These are phyloP conservation scores for Globisporangium perplexum DNA, from an alignment of 352 stramenopile genomes.

Conservation along the genomic window DNA sequence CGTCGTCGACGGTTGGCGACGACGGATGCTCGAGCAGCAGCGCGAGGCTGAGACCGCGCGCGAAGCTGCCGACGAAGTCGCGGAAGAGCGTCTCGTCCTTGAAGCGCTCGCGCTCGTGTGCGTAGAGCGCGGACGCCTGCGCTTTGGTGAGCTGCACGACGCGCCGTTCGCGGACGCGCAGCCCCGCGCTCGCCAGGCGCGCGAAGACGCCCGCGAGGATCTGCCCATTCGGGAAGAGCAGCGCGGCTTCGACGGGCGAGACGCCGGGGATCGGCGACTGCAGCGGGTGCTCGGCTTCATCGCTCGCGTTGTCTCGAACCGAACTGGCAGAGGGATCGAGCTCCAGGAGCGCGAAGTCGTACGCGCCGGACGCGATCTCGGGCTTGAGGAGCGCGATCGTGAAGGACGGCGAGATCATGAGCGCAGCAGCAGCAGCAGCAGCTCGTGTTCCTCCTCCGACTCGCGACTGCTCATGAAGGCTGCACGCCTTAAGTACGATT, in stretches of 20 bases:
- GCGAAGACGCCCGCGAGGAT: slow-evolving; percentile 28
- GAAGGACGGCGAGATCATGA: slow-evolving; percentile 17
- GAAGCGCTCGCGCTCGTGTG: slow-evolving; percentile 19
- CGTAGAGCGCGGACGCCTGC: slow-evolving; percentile 34
- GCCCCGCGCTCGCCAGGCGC: slow-evolving; percentile 51
- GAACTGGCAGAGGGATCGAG: not conserved
- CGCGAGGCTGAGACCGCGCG: slow-evolving; percentile 49
- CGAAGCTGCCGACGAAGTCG: slow-evolving; percentile 48
- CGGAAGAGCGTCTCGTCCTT: slow-evolving; percentile 22
- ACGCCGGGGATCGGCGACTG: slow-evolving; percentile 28
- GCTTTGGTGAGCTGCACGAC: slow-evolving; percentile 32
- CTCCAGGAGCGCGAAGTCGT: slow-evolving; percentile 21
- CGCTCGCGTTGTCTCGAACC: not conserved
- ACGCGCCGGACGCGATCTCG: slow-evolving; percentile 53
- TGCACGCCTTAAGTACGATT: too few species aligned
- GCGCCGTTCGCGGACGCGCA: slow-evolving; percentile 31
- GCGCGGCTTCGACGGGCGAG: slow-evolving; percentile 29
- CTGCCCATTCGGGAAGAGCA: slow-evolving; percentile 32
- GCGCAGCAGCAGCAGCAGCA: too few species aligned
- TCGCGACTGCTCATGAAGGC: too few species aligned
- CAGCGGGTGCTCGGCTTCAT: not conserved
- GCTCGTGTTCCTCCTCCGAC: too few species aligned
- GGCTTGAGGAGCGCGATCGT: slow-evolving; percentile 49
- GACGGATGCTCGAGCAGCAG: slow-evolving; percentile 38
- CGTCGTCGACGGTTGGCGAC: slow-evolving; percentile 6